These are phyloP conservation scores for Acacia crassicarpa DNA, from an alignment of 306 rosid species.

Conservation along the genomic window DNA sequence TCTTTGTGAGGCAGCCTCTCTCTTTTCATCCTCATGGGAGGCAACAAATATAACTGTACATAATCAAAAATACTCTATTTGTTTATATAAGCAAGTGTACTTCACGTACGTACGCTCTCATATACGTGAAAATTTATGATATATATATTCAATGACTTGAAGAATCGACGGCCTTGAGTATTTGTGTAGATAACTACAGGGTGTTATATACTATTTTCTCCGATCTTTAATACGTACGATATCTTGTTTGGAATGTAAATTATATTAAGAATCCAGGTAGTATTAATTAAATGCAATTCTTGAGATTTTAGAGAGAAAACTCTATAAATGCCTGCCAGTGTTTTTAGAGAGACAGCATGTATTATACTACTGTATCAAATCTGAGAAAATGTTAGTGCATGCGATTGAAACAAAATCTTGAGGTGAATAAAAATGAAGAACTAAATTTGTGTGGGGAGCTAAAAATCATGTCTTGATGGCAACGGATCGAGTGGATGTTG, in stretches of 20 bases:
- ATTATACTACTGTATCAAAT: too few relatives aligned
- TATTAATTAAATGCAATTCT: too few relatives aligned
- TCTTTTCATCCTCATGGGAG: neutral
- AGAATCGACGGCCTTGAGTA: neutral
- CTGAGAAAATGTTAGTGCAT: neutral
- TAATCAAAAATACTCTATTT: neutral
- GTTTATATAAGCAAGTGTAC: neutral
- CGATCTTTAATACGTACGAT: too few relatives aligned
- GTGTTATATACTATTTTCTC: neutral
- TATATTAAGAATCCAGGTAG: too few relatives aligned
- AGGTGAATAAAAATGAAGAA: neutral
- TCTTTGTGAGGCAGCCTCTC: neutral
- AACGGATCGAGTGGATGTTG: neutral
- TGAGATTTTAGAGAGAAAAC: too few relatives aligned
- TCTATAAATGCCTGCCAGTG: neutral
- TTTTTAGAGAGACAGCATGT: neutral
- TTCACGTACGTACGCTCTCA: neutral
- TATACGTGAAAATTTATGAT: too few relatives aligned
- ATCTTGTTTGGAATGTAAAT: too few relatives aligned
- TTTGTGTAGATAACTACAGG: neutral
- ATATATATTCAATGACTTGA: neutral
- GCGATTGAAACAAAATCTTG: neutral
- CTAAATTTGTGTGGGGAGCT: neutral
- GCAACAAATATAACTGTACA: neutral
- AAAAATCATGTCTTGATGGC: neutral